phyloP scores from a whole-genome alignment of 768 basidiomycete genomes.

The Trametes meyenii region DNA sequence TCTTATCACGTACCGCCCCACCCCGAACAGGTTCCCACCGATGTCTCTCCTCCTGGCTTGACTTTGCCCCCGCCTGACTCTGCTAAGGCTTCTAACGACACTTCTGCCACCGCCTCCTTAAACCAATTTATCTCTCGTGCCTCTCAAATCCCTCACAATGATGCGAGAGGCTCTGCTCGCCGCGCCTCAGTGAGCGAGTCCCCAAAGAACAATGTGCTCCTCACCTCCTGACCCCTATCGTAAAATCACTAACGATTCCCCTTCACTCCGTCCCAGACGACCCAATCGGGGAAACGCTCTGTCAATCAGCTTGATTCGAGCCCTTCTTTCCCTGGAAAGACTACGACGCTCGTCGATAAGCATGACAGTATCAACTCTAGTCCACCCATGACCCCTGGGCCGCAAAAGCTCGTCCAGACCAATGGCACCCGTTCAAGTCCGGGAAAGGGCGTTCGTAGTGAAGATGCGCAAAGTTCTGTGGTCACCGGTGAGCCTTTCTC shows the following conservation, averaged over 20 bases:
- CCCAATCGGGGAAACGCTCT: background rate
- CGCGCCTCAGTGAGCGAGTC: constrained; percentile 18
- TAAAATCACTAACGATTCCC: background rate
- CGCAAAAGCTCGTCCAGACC: background rate
- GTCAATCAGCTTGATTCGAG: background rate
- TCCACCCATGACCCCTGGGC: constrained; percentile 7
- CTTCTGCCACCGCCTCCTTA: constrained; percentile 17
- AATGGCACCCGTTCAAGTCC: background rate
- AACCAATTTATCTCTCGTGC: constrained; percentile 8
- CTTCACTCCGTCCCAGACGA: background rate
- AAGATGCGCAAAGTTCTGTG: background rate
- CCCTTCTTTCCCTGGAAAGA: background rate
- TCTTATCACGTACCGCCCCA: constrained; percentile 37
- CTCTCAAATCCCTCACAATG: background rate
- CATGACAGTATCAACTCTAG: background rate
- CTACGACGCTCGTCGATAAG: background rate
- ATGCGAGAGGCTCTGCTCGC: background rate
- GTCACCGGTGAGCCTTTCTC: constrained; percentile 35
- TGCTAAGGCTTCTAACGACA: constrained; percentile 16
- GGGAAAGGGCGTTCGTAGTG: constrained; percentile 1
- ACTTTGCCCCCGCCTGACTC: constrained; percentile 21
- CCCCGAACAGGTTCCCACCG: constrained; percentile 39
- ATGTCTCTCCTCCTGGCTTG: constrained; percentile 32
- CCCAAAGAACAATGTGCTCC: constrained; percentile 9
- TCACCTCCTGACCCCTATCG: background rate